These are phyloP conservation scores for Penicillium glabrum DNA, from an alignment of 2,329 filamentous ascomycete genomes.

Conservation along the genomic window DNA sequence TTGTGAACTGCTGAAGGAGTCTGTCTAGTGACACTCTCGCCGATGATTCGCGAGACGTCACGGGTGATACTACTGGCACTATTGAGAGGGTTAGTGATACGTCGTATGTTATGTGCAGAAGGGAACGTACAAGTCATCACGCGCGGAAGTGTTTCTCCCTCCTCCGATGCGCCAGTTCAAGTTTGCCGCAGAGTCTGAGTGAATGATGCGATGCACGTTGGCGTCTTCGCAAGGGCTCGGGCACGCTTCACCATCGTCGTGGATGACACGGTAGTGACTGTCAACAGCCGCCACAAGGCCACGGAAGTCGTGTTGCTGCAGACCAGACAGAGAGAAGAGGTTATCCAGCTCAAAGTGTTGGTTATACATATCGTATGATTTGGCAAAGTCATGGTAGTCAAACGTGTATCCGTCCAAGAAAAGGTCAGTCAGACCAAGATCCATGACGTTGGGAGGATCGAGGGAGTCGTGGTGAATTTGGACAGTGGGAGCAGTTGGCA, in stretches of 20 bases:
- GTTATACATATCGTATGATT: constrained; percentile 41
- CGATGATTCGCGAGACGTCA: constrained; percentile 43
- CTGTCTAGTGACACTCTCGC: constrained; percentile 34
- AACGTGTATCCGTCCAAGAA: constrained; percentile 39
- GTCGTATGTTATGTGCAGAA: neutral
- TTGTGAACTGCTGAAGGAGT: constrained; percentile 5
- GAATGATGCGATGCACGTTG: constrained; percentile 38
- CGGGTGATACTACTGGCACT: constrained; percentile 44
- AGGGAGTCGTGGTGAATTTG: constrained; percentile 19
- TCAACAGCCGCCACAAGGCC: constrained; percentile 46
- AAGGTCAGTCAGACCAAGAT: constrained; percentile 37
- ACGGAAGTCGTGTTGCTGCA: constrained; percentile 43
- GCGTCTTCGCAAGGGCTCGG: constrained; percentile 31
- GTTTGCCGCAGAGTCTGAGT: constrained; percentile 30
- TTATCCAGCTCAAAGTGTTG: constrained; percentile 42
- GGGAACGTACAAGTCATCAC: constrained; percentile 44
- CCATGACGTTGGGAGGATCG: constrained; percentile 21
- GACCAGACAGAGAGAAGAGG: constrained; percentile 41
- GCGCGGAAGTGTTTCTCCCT: constrained; percentile 26
- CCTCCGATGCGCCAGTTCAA: constrained; percentile 41
- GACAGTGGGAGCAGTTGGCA: constrained; percentile 23
- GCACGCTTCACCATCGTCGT: constrained; percentile 39
- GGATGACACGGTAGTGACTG: constrained; percentile 43
- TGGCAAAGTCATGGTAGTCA: constrained; percentile 39
- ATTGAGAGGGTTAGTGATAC: constrained; percentile 21